Percentiles rank a stretch among this genome's conserved stretches.
These are phyloP conservation scores for Diplodia scrobiculata DNA, from an alignment of 2,329 filamentous ascomycete species.

Conservation along the genomic window DNA sequence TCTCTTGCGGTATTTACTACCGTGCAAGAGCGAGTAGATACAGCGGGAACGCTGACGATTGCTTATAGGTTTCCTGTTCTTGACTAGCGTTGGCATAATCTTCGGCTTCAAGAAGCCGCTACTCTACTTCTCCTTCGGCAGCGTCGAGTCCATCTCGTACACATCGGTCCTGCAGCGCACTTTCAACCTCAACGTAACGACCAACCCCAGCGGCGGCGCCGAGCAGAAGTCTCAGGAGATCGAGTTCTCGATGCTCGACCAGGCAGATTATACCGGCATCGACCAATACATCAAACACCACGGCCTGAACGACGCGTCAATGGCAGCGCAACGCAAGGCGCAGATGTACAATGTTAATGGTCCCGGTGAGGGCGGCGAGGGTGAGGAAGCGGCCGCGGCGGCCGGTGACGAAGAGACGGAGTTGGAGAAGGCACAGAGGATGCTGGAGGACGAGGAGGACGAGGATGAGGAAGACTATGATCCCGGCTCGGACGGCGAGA, in stretches of 20 bases:
- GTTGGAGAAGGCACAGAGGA: slow-evolving; percentile 44
- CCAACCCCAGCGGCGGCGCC: slow-evolving; percentile 30
- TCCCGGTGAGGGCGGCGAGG: slow-evolving; percentile 34
- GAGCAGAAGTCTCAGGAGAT: slow-evolving; percentile 55
- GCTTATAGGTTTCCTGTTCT: slow-evolving; percentile 61
- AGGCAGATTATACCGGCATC: slow-evolving; percentile 63
- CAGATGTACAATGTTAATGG: slow-evolving; percentile 60
- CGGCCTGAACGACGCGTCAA: slow-evolving; percentile 63
- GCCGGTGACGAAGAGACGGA: slow-evolving; percentile 44
- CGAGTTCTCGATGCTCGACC: slow-evolving; percentile 68
- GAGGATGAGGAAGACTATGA: slow-evolving; percentile 49
- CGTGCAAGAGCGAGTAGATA: too few relatives aligned
- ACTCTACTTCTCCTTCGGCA: slow-evolving; percentile 62
- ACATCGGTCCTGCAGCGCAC: slow-evolving; percentile 66
- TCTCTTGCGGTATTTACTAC: not conserved
- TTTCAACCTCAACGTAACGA: slow-evolving; percentile 61
- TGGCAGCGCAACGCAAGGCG: slow-evolving; percentile 62
- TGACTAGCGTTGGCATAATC: slow-evolving; percentile 62
- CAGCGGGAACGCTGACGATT: not conserved
- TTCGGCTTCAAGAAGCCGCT: slow-evolving; percentile 69
- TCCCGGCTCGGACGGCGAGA: slow-evolving; percentile 47
- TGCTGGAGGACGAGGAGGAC: slow-evolving; percentile 42
- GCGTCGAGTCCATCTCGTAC: slow-evolving; percentile 63
- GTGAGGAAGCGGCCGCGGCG: slow-evolving; percentile 29
- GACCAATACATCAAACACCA: slow-evolving; percentile 64